These are phyloP conservation scores for Termitomyces sp. DNA, from an alignment of 768 basidiomycete species.

Conservation along the genomic window DNA sequence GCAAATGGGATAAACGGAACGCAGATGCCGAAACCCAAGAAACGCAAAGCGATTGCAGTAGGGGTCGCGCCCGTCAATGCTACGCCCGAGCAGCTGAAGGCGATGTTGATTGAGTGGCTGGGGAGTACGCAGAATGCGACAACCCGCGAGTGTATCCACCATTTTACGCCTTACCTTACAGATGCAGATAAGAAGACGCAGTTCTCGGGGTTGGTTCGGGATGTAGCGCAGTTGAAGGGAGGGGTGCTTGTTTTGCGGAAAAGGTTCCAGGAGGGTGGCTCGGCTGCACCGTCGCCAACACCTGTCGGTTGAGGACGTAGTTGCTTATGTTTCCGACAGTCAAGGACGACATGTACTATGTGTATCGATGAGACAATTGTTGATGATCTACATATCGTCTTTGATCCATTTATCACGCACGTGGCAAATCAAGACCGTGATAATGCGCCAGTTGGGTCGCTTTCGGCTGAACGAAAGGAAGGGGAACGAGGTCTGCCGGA, in stretches of 20 bases:
- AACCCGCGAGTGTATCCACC: conserved; percentile 74
- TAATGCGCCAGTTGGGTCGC: too few species aligned
- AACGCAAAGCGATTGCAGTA: conserved; percentile 43
- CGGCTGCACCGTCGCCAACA: conserved; percentile 29
- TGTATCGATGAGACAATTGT: neutral
- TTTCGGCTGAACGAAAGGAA: neutral
- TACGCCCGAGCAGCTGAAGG: conserved; percentile 56
- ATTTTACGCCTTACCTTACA: conserved; percentile 72
- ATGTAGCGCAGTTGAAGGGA: conserved; percentile 68
- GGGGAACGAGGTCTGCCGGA: too few species aligned
- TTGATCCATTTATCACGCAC: too few species aligned
- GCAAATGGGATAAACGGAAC: conserved; percentile 11
- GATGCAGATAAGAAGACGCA: conserved; percentile 63
- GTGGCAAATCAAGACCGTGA: neutral
- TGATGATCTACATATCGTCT: neutral
- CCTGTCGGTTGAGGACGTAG: neutral
- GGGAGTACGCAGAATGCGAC: conserved; percentile 61
- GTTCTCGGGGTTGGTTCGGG: conserved; percentile 77
- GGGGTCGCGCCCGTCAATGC: conserved; percentile 26
- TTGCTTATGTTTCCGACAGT: neutral
- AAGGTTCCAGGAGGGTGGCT: conserved; percentile 25
- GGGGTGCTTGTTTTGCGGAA: conserved; percentile 56
- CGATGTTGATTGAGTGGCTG: conserved; percentile 72
- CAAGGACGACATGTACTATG: neutral
- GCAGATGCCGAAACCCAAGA: conserved; percentile 35